Evolutionary conservation across 2,329 filamentous ascomycete species (phyloP).

Genomic region (Mollisiaceae sp.): DNA sequence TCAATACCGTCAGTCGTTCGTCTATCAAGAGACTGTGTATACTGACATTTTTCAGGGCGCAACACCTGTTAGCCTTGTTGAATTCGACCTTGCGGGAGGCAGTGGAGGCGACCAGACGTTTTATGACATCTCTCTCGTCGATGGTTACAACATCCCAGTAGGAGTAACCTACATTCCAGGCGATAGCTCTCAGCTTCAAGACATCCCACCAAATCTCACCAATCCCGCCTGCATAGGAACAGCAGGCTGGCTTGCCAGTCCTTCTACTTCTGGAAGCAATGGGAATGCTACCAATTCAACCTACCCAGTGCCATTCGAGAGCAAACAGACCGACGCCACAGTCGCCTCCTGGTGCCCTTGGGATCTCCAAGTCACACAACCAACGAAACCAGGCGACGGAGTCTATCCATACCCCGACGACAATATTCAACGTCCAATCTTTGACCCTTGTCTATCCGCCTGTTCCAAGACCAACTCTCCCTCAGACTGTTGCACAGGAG

Average conservation of each 20-base stretch:
- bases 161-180: conserved; percentile 66
- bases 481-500: conserved; percentile 76
- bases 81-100: conserved; percentile 77
- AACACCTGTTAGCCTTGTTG: conserved; percentile 76
- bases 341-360: conserved; percentile 79
- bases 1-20: conserved; percentile 62
- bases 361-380: conserved; percentile 72
- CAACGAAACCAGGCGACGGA: conserved; percentile 72
- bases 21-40: conserved; percentile 12
- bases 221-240: conserved; percentile 80
- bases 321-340: conserved; percentile 58
- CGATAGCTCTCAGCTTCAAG: conserved; percentile 61
- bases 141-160: conserved; percentile 81
- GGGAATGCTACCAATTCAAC: conserved; percentile 61
- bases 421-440: conserved; percentile 70
- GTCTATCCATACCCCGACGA: conserved; percentile 83
- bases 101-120: conserved; percentile 67
- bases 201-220: conserved; percentile 75
- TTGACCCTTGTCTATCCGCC: conserved; percentile 79
- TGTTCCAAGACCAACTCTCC: conserved; percentile 72
- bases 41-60: conserved; percentile 58
- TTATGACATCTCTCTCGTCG: conserved; percentile 84
- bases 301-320: conserved; percentile 71
- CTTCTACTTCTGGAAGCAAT: conserved; percentile 52
- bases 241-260: conserved; percentile 61